Percentiles rank a stretch among this genome's conserved stretches.
These are phyloP conservation scores for Solanum chiquidenum DNA, from an alignment of 257 asterid species.

Conservation along the genomic window DNA sequence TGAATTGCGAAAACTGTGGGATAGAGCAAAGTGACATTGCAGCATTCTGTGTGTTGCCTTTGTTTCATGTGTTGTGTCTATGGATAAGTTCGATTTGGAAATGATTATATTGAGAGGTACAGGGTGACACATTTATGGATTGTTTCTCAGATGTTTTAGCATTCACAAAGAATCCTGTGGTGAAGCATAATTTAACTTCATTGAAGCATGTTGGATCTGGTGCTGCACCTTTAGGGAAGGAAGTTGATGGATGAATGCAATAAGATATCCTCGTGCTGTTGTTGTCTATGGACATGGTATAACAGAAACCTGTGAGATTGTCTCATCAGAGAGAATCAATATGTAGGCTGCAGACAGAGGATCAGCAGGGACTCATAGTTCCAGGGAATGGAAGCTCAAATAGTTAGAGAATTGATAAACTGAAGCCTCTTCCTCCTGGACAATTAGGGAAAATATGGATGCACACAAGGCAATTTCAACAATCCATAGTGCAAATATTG, in stretches of 20 bases:
- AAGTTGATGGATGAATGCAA: constrained; percentile 19
- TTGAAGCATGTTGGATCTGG: constrained; percentile 26
- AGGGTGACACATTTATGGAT: constrained; percentile 14
- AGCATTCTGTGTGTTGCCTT: constrained; percentile 25
- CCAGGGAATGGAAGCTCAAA: constrained; percentile 71
- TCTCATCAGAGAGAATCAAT: constrained; percentile 12
- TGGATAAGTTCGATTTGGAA: constrained; percentile 14
- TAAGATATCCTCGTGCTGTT: constrained; percentile 14
- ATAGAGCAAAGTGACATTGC: constrained; percentile 17
- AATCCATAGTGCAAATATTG: constrained; percentile 62
- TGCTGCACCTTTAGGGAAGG: constrained; percentile 32
- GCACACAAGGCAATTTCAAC: constrained; percentile 59
- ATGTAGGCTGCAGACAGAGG: constrained; percentile 54
- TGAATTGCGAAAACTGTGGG: background rate
- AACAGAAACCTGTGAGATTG: constrained; percentile 22
- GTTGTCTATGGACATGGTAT: constrained; percentile 25
- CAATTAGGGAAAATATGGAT: constrained; percentile 87
- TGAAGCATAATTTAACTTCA: constrained; percentile 12
- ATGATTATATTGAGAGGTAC: constrained; percentile 16
- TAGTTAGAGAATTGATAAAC: constrained; percentile 48
- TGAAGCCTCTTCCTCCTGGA: constrained; percentile 67
- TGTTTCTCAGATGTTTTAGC: constrained; percentile 19
- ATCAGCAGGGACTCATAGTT: constrained; percentile 53
- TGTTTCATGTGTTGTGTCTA: constrained; percentile 29
- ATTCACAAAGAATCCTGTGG: constrained; percentile 17